Percentiles rank a stretch among this genome's conserved stretches.
phyloP scores from a whole-genome alignment of 1,284 basidiomycete genomes.

The Rugosomyces carneus region DNA sequence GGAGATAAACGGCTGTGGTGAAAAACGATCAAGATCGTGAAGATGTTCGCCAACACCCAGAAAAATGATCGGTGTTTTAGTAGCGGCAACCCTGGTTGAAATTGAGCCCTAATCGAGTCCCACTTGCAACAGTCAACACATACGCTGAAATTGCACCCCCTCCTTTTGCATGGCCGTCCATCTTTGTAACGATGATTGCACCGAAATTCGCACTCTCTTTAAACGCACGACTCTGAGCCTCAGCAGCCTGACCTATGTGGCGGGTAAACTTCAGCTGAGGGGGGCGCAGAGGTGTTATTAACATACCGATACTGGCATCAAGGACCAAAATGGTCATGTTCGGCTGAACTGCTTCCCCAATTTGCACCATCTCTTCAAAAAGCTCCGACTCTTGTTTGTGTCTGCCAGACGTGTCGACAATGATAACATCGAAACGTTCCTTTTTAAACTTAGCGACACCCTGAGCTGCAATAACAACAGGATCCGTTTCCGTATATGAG shows the following conservation, averaged over 20 bases:
- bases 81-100: constrained; percentile 82
- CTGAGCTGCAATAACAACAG: constrained; percentile 89
- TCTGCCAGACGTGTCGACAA: constrained; percentile 96
- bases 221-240: constrained; percentile 93
- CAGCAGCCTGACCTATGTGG: constrained; percentile 86
- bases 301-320: constrained; percentile 79
- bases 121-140: constrained; percentile 26
- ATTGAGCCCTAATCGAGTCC: constrained; percentile 12
- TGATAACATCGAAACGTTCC: constrained; percentile 97
- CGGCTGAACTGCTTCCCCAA: constrained; percentile 88
- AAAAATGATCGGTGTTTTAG: constrained; percentile 98
- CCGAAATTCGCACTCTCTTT: constrained; percentile 98
- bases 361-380: constrained; percentile 98
- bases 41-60: constrained; percentile 97
- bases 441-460: constrained; percentile 98
- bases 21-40: constrained; percentile 92
- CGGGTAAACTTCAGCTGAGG: neutral
- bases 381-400: constrained; percentile 98
- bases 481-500: constrained; percentile 98
- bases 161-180: constrained; percentile 99
- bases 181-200: constrained; percentile 98
- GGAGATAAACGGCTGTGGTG: constrained; percentile 95
- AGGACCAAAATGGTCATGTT: constrained; percentile 89
- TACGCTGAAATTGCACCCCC: constrained; percentile 99
- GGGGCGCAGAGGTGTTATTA: neutral